Conservation (phyloP, 2,329 filamentous ascomycete species). For the Laburnicola sp. region DNA sequence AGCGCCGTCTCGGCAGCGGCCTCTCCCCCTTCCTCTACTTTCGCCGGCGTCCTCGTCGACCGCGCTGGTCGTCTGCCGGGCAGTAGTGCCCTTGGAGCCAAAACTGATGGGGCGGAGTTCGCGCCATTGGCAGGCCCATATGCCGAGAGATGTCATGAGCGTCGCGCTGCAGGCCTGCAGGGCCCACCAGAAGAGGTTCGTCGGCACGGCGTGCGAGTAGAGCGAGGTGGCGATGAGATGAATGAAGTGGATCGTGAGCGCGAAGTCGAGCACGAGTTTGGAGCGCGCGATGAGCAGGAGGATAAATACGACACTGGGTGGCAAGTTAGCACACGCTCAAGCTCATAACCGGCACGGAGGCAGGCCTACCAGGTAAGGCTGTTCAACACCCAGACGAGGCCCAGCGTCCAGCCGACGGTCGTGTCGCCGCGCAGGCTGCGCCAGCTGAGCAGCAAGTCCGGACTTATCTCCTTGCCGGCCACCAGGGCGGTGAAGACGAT, state of each 20-base stretch:
- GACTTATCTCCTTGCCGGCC: conserved; percentile 61
- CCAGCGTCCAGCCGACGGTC: conserved; percentile 70
- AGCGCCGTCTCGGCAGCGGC: conserved; percentile 49
- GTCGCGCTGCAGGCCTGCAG: conserved; percentile 63
- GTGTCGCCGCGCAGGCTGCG: conserved; percentile 66
- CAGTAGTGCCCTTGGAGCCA: conserved; percentile 58
- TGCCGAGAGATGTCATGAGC: conserved; percentile 71
- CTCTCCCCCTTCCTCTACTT: conserved; percentile 45
- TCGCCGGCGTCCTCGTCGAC: conserved; percentile 43
- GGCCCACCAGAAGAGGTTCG: conserved; percentile 84
- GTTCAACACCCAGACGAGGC: conserved; percentile 68
- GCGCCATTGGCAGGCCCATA: conserved; percentile 89
- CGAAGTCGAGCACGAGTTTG: conserved; percentile 94
- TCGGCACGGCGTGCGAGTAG: conserved; percentile 76
- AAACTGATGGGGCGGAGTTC: conserved; percentile 89
- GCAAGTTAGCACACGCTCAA: conserved; percentile 16
- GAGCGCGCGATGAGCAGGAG: conserved; percentile 82
- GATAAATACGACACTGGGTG: conserved; percentile 74
- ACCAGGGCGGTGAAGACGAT: conserved; percentile 70
- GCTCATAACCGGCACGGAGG: not conserved
- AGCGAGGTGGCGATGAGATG: conserved; percentile 77
- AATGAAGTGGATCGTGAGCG: conserved; percentile 81
- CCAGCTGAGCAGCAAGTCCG: conserved; percentile 67
- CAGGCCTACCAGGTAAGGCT: conserved; percentile 63
- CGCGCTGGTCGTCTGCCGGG: conserved; percentile 23